Evolutionary conservation across 108 stramenopile species (phyloP).

Genomic region (Phaeodactylum tricornutum): DNA sequence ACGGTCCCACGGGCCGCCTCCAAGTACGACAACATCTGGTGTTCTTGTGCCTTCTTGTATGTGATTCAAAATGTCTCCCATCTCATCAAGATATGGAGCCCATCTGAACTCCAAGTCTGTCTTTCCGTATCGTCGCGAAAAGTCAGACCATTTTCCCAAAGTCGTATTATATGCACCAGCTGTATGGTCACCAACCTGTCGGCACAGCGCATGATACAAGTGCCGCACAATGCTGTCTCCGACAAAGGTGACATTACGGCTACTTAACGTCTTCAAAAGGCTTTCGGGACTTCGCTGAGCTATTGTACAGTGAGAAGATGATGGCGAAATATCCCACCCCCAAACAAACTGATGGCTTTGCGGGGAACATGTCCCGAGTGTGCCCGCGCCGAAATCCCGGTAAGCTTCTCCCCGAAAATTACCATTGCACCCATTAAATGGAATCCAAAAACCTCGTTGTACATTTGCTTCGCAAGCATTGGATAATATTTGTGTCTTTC

Average conservation of each 20-base stretch:
- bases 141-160: slow-evolving; percentile 46
- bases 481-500: slow-evolving; percentile 46
- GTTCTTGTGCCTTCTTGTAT: slow-evolving; percentile 9
- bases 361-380: slow-evolving; percentile 46
- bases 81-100: slow-evolving; percentile 62
- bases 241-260: slow-evolving; percentile 49
- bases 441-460: slow-evolving; percentile 63
- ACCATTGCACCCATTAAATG: slow-evolving; percentile 72
- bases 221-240: slow-evolving; percentile 78
- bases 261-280: slow-evolving; percentile 37
- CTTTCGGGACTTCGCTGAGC: slow-evolving; percentile 42
- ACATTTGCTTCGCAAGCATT: slow-evolving; percentile 41
- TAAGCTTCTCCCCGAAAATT: slow-evolving; percentile 51
- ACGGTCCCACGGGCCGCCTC: slow-evolving; percentile 80
- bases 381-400: slow-evolving; percentile 36
- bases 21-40: slow-evolving; percentile 59
- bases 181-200: slow-evolving; percentile 46
- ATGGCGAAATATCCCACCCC: slow-evolving; percentile 52
- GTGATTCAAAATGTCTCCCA: slow-evolving; percentile 28
- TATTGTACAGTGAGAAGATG: slow-evolving; percentile 56
- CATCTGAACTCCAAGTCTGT: slow-evolving; percentile 57
- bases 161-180: slow-evolving; percentile 73
- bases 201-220: slow-evolving; percentile 53
- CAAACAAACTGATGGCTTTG: slow-evolving; percentile 34
- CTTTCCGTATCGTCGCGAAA: slow-evolving; percentile 21